Evolutionary conservation across 2,329 filamentous ascomycete genomes (phyloP).

Genomic region (Leptosphaerulina australis): DNA sequence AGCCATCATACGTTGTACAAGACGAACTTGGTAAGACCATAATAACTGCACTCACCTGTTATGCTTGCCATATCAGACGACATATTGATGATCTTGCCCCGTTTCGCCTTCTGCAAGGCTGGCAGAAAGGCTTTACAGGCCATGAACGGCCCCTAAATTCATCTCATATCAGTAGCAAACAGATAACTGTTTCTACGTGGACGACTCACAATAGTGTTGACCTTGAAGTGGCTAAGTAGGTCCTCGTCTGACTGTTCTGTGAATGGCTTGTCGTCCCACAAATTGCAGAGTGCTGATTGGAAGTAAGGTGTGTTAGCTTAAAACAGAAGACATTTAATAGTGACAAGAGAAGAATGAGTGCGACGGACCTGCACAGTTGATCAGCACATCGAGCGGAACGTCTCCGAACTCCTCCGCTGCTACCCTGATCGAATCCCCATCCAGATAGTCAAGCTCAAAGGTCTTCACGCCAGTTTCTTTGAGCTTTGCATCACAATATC

Average conservation of each 20-base stretch:
- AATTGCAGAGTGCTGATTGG: background rate
- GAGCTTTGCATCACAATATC: background rate
- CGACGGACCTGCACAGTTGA: background rate
- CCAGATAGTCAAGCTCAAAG: constrained; percentile 3
- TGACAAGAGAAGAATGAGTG: background rate
- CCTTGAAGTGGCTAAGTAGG: background rate
- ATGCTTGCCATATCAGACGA: constrained; percentile 4
- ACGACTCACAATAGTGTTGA: background rate
- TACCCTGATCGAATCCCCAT: background rate
- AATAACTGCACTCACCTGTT: background rate
- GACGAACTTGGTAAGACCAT: background rate
- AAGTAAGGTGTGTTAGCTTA: background rate
- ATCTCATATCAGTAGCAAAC: background rate
- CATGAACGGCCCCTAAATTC: background rate
- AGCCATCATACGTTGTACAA: background rate
- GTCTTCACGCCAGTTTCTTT: background rate
- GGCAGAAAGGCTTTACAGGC: constrained; percentile 3
- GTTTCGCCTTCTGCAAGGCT: background rate
- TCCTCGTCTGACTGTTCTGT: background rate
- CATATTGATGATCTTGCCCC: constrained; percentile 5
- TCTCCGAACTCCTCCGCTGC: background rate
- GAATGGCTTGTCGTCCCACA: constrained; percentile 1
- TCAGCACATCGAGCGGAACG: background rate
- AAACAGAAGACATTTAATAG: background rate
- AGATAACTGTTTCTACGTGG: background rate